A percentile compares a stretch with the other conserved stretches of the same genome.
Conservation (phyloP, 2,329 filamentous ascomycete genomes). For the Colletotrichum abscissum region DNA sequence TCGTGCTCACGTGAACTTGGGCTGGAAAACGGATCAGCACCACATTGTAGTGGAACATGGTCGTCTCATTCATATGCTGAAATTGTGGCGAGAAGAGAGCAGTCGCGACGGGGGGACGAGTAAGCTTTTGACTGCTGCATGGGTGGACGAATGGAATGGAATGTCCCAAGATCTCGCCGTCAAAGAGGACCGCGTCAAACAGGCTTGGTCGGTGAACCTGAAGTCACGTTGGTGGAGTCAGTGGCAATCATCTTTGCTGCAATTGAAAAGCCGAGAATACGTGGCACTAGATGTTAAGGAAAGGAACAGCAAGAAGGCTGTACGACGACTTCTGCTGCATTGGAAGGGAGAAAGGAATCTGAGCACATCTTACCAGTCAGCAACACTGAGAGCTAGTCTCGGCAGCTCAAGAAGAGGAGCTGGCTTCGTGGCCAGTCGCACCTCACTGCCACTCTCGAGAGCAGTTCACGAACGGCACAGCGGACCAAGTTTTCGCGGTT, state of each 20-base stretch:
- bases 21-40: slow-evolving; percentile 13
- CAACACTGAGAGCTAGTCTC: slow-evolving; percentile 13
- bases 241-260: slow-evolving; percentile 34
- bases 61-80: slow-evolving; percentile 8
- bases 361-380: background rate
- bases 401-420: slow-evolving; percentile 10
- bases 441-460: slow-evolving; percentile 26
- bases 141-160: slow-evolving; percentile 34
- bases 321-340: slow-evolving; percentile 24
- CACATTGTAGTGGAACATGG: background rate
- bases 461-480: slow-evolving; percentile 10
- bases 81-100: slow-evolving; percentile 26
- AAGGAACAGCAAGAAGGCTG: slow-evolving; percentile 31
- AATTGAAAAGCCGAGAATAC: slow-evolving; percentile 34
- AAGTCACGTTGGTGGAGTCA: slow-evolving; percentile 34
- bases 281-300: slow-evolving; percentile 33
- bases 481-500: slow-evolving; percentile 13
- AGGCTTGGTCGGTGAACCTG: slow-evolving; percentile 17
- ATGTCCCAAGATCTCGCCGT: slow-evolving; percentile 11
- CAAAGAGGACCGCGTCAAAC: background rate
- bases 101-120: background rate
- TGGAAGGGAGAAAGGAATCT: slow-evolving; percentile 25
- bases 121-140: slow-evolving; percentile 27
- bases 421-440: background rate
- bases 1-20: slow-evolving; percentile 8